Base-by-base conservation (phyloP, 805 yeast genomes). In the Saturnispora saitoi region DNA sequence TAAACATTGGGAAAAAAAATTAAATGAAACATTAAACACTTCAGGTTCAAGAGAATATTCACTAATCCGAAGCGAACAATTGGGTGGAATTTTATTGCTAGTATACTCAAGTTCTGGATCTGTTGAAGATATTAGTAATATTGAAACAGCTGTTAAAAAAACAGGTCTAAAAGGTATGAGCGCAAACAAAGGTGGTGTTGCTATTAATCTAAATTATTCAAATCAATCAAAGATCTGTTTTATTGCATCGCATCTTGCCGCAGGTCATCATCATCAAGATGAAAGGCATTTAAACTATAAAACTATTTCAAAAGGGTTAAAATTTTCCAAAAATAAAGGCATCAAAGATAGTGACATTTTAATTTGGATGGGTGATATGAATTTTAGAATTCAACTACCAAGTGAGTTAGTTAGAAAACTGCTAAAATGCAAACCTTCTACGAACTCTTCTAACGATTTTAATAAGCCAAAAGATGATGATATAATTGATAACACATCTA, bases 91-190 rank as follows among this genome's bases (percentile, higher is more conserved):
- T 14, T 76, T 86, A 20, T 62, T 84, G 40, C 69, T 89, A 52
- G 67, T 93, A 20, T 90, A 81, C 62, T 77, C 81, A 4, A 78
- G 77, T 51, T 77, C 77, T 38, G 63, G 70, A 1, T 76, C 78
- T 49, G 59, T 76, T 4, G 67, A 71, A 10, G 69, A 74, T 43
- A 73, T 89, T 31, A 72, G 77, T 38, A 75, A 78, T 43, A 71
- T 89, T 26, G 85, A 81, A 56, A 81, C 90, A 1, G 76, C 83
- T 32, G 76, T 81, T 34, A 90, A 87, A 56, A 91, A 91, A 58
- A 90, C 98, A 0, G 99, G 99, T 0, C 73, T 91, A 45, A 95
- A 96, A 30, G 99, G 99, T 5, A 81, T 89, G 66, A 81, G 95
- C 49, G 80, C 80, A 10, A 68, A 68, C 44, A 78, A 78, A 57